A percentile compares a stretch with the other conserved stretches of the same genome.
These are phyloP conservation scores for Detonula confervacea DNA, from an alignment of 352 stramenopile species.

Conservation along the genomic window DNA sequence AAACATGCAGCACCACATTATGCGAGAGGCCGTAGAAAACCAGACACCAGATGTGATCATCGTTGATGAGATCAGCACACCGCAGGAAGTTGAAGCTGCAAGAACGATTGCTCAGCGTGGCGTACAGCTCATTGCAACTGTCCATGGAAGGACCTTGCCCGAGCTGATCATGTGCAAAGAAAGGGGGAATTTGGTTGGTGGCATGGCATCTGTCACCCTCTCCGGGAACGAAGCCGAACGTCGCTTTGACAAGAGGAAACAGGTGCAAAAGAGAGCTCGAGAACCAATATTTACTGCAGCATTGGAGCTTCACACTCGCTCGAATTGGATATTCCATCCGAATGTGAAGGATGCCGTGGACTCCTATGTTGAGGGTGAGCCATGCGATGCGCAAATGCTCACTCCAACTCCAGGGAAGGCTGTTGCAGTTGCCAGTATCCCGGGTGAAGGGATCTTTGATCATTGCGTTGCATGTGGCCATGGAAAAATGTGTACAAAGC, in stretches of 20 bases:
- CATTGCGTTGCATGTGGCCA: background rate
- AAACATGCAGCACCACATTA: background rate
- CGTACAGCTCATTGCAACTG: background rate
- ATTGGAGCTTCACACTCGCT: background rate
- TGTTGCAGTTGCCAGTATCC: background rate
- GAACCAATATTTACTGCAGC: background rate
- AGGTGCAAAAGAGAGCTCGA: background rate
- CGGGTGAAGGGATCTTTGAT: slow-evolving; percentile 5
- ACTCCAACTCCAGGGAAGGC: background rate
- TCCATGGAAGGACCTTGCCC: background rate
- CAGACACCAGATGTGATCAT: slow-evolving; percentile 1
- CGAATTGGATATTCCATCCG: background rate
- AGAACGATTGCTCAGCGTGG: background rate
- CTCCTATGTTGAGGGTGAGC: slow-evolving; percentile 1
- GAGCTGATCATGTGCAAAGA: background rate
- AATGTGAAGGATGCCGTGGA: slow-evolving; percentile 3
- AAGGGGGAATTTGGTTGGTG: background rate
- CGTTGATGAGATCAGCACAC: background rate
- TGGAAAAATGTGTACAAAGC: background rate
- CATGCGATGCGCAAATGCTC: background rate
- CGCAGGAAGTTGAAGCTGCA: background rate
- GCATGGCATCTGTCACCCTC: background rate
- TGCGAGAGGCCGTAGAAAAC: background rate
- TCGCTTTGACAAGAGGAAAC: background rate
- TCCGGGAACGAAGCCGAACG: background rate